phyloP scores from a whole-genome alignment of 345 rosid genomes.

The Schrenkiella parvula region DNA sequence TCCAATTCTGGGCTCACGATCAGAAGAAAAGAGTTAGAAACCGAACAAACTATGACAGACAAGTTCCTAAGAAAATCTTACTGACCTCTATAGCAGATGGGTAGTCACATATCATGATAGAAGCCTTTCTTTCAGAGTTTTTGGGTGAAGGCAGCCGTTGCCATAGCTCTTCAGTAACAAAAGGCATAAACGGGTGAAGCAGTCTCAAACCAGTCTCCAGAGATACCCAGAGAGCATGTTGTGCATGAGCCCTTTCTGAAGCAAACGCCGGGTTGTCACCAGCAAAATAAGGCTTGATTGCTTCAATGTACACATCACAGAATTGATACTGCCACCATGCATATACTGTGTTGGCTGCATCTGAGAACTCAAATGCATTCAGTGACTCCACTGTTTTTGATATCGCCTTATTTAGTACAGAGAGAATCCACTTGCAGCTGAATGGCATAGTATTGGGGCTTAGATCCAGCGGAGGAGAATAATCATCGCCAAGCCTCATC shows the following conservation, averaged over 20 bases:
- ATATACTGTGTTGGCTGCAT: constrained; percentile 69
- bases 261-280: constrained; percentile 51
- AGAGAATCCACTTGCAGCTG: constrained; percentile 89
- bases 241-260: constrained; percentile 63
- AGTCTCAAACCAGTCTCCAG: constrained; percentile 81
- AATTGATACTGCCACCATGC: constrained; percentile 99
- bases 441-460: constrained; percentile 55
- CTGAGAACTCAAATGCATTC: constrained; percentile 69
- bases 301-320: constrained; percentile 92
- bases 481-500: constrained; percentile 78
- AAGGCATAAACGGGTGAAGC: constrained; percentile 98
- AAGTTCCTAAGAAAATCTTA: neutral
- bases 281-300: constrained; percentile 77
- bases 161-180: constrained; percentile 93
- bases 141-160: constrained; percentile 71
- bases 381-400: constrained; percentile 52
- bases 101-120: constrained; percentile 77
- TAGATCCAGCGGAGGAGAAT: constrained; percentile 47
- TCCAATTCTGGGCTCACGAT: constrained; percentile 49
- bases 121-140: constrained; percentile 46
- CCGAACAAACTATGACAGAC: neutral
- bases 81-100: constrained; percentile 68
- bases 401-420: constrained; percentile 71
- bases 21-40: neutral
- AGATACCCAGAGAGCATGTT: constrained; percentile 68